phyloP scores from a whole-genome alignment of 1,284 basidiomycete species.

The Tausonia pullulans region DNA sequence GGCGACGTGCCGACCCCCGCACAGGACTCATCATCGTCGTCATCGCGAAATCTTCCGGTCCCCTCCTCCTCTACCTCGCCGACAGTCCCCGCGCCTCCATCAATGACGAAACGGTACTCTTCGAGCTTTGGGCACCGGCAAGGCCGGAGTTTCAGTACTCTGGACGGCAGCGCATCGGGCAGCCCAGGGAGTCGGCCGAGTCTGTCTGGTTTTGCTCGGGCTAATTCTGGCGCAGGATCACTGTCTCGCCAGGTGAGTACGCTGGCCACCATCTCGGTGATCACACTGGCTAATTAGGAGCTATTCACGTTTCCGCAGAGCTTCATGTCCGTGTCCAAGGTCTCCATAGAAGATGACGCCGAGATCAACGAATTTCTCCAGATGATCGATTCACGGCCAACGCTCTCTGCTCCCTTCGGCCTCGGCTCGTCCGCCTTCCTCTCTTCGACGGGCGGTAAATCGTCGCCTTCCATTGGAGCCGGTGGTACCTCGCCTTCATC shows the following conservation, averaged over 20 bases:
- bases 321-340: background rate
- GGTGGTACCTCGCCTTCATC: background rate
- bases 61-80: constrained; percentile 3
- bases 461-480: background rate
- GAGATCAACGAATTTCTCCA: constrained; percentile 6
- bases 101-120: constrained; percentile 11
- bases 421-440: constrained; percentile 10
- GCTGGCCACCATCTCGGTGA: too few relatives aligned
- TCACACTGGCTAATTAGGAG: too few relatives aligned
- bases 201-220: too few relatives aligned
- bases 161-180: too few relatives aligned
- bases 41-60: background rate
- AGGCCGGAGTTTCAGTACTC: constrained; percentile 9
- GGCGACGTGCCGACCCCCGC: background rate
- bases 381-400: constrained; percentile 8
- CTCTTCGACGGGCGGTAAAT: background rate
- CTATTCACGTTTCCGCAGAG: background rate
- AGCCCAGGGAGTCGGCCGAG: too few relatives aligned
- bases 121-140: constrained; percentile 8
- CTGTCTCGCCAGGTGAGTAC: too few relatives aligned
- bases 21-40: background rate
- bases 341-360: constrained; percentile 6
- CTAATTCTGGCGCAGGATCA: too few relatives aligned
- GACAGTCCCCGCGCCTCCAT: background rate
- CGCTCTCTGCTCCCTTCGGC: constrained; percentile 1